Evolutionary conservation across 768 basidiomycete genomes (phyloP).

Genomic region (Serpula lacrymans): DNA sequence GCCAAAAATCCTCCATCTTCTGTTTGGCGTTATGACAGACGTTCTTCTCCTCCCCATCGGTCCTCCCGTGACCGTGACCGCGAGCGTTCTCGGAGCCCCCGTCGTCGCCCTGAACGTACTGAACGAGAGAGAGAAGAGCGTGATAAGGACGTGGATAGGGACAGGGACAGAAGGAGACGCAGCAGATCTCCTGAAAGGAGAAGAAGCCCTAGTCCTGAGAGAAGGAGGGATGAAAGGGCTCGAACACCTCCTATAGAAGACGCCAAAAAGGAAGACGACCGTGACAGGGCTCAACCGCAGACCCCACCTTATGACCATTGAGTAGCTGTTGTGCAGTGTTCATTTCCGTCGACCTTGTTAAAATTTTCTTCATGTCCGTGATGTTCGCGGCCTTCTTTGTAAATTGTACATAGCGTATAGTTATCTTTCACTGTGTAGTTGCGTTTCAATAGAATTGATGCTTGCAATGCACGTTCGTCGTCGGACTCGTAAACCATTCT

Average conservation of each 20-base stretch:
- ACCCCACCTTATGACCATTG: conserved; percentile 61
- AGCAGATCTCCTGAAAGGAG: conserved; percentile 48
- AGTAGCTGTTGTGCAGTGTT: conserved; percentile 14
- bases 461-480: too few relatives aligned
- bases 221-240: conserved; percentile 44
- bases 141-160: conserved; percentile 21
- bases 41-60: conserved; percentile 42
- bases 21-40: conserved; percentile 75
- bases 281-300: conserved; percentile 43
- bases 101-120: conserved; percentile 36
- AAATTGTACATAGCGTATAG: too few relatives aligned
- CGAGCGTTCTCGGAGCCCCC: conserved; percentile 54
- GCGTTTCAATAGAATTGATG: too few relatives aligned
- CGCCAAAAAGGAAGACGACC: conserved; percentile 42
- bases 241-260: conserved; percentile 49
- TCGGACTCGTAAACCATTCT: too few relatives aligned
- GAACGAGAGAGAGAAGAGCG: conserved; percentile 37
- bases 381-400: too few relatives aligned
- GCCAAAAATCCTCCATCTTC: conserved; percentile 80
- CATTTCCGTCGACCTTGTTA: too few relatives aligned
- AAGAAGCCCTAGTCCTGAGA: conserved; percentile 43
- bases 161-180: conserved; percentile 45
- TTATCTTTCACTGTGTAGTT: too few relatives aligned
- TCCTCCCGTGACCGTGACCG: conserved; percentile 33
- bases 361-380: too few relatives aligned